Percentiles rank a stretch among this genome's conserved stretches.
phyloP scores from a whole-genome alignment of 148 eudicot species.

The Simmondsia chinensis region DNA sequence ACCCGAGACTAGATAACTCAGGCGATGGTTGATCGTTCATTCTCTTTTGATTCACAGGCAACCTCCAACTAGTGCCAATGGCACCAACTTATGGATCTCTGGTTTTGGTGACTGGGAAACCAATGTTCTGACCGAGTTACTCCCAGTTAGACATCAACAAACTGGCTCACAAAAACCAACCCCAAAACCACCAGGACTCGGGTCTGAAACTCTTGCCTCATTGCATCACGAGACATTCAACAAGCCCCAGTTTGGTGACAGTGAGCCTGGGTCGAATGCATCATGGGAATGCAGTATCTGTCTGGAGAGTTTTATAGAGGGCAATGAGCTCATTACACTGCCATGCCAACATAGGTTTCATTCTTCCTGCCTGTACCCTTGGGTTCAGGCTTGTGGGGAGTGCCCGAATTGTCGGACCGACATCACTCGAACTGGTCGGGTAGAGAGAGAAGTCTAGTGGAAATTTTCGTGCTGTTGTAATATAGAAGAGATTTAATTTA shows the following conservation, averaged over 20 bases:
- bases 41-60: constrained; percentile 11
- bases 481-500: no score
- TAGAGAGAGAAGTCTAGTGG: background rate
- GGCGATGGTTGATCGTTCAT: no score
- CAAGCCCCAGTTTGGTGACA: constrained; percentile 5
- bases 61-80: constrained; percentile 19
- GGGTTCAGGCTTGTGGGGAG: constrained; percentile 68
- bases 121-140: constrained; percentile 14
- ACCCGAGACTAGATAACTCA: no score
- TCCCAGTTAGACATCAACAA: constrained; percentile 6
- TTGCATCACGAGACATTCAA: constrained; percentile 43
- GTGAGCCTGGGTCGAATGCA: constrained; percentile 10
- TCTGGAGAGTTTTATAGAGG: constrained; percentile 66
- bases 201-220: constrained; percentile 29
- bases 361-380: constrained; percentile 59
- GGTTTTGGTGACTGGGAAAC: constrained; percentile 47
- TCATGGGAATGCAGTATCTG: constrained; percentile 69
- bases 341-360: constrained; percentile 70
- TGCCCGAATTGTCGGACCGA: constrained; percentile 69
- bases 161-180: constrained; percentile 16
- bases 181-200: constrained; percentile 51
- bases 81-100: constrained; percentile 20
- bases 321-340: constrained; percentile 50
- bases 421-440: constrained; percentile 12
- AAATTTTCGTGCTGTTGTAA: background rate